These are phyloP conservation scores for Aurinia saxatilis DNA, from an alignment of 345 rosid genomes.

Conservation along the genomic window DNA sequence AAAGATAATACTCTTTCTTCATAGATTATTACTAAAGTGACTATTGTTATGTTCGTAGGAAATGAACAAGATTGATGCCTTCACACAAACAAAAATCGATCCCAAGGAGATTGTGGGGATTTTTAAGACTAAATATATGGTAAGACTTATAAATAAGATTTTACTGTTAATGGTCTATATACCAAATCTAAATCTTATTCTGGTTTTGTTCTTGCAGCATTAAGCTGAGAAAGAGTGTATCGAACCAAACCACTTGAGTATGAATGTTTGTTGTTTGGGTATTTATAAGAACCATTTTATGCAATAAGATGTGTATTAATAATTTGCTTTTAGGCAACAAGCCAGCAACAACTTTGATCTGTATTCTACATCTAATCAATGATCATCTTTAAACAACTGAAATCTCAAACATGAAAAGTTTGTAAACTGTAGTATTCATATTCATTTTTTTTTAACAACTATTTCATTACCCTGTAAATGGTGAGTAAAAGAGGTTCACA, in stretches of 20 bases:
- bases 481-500: too few relatives aligned
- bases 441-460: too few relatives aligned
- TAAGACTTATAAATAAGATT: constrained; percentile 7
- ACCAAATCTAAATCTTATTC: neutral
- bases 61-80: constrained; percentile 63
- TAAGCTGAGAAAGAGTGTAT: neutral
- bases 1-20: neutral
- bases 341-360: neutral
- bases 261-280: neutral
- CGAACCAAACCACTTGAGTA: neutral
- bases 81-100: constrained; percentile 54
- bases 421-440: too few relatives aligned
- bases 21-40: neutral
- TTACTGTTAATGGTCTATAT: too few relatives aligned
- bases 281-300: neutral
- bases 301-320: constrained; percentile 1
- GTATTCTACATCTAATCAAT: neutral
- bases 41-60: constrained; percentile 36
- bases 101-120: constrained; percentile 41
- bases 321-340: neutral
- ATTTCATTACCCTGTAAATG: too few relatives aligned
- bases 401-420: too few relatives aligned
- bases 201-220: constrained; percentile 8
- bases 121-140: constrained; percentile 45
- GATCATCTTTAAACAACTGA: neutral